Evolutionary conservation across 352 stramenopile genomes (phyloP), one percentile per base, ranked within the genome.

Genomic region (Phytophthora pistaciae): DNA sequence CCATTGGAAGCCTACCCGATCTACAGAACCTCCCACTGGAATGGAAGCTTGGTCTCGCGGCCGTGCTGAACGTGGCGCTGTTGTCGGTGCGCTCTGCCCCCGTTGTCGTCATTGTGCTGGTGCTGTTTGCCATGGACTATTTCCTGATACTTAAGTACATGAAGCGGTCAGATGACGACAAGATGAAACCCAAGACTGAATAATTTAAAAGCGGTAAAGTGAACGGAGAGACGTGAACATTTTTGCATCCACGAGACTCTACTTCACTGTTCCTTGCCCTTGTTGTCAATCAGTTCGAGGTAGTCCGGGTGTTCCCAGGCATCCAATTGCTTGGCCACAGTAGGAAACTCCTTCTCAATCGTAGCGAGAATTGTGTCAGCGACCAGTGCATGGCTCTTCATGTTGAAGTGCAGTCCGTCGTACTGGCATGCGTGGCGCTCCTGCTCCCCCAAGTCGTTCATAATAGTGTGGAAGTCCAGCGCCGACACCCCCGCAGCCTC

Each of bases 331-430:
- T 57, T 72, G 2, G 62, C 61, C 13, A 81, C 38, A 23, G 40
- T n/a, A 38, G 74, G 74, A 33, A 78, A 78, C 10, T 68, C 55
- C 7, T n/a, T 58, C 31, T 74, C 64, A 46, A 85, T 70, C 13
- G 57, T 46, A 31, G 23, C 42, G 6, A 72, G 23, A 46, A 85
- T n/a, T 7, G 68, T 46, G 1, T 77, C 63, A 16, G 57, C 50
- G 11, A 75, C 66, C 8, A 83, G 53, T 16, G 57, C 49, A 40
- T 85, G 80, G 44, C 78, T 72, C 36, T 69, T 73, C 18, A 54
- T 13, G 18, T 74, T 77, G 33, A 85, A 66, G 58, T 83, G 78
- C 44, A 85, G 65, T 10, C 78, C 78, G 52, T 85, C 78, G 31
- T 70, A 73, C 14, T 80, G 66, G 31, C 44, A 70, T 2, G 14